A percentile compares a stretch with the other conserved stretches of the same genome.
Evolutionary conservation across 768 basidiomycete genomes (phyloP).

Genomic region (Tylopilus vinaceipallidus): DNA sequence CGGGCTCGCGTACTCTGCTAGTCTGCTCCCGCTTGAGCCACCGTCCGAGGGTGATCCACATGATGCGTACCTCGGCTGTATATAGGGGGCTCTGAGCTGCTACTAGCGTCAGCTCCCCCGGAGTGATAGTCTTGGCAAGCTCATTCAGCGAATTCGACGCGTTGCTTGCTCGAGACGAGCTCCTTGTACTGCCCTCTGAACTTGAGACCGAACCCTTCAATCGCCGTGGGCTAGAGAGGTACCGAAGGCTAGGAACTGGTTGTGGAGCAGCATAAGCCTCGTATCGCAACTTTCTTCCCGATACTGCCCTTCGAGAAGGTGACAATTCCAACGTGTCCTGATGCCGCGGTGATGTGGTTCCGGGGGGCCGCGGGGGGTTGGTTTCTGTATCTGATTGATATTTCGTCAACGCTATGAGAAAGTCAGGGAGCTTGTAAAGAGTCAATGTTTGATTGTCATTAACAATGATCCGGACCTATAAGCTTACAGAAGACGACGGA

Average conservation of each 20-base stretch:
- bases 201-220: constrained; percentile 38
- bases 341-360: constrained; percentile 10
- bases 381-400: constrained; percentile 20
- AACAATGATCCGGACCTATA: constrained; percentile 5
- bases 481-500: constrained; percentile 57
- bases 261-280: constrained; percentile 66
- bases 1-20: not conserved
- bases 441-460: constrained; percentile 4
- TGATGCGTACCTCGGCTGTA: constrained; percentile 18
- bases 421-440: constrained; percentile 63
- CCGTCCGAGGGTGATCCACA: not conserved
- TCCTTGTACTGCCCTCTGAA: constrained; percentile 31
- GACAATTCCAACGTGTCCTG: constrained; percentile 17
- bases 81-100: constrained; percentile 18
- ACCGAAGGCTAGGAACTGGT: constrained; percentile 44
- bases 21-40: constrained; percentile 15
- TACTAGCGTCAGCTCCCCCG: constrained; percentile 32
- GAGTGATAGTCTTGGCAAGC: constrained; percentile 28
- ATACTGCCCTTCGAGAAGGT: constrained; percentile 27
- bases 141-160: constrained; percentile 23
- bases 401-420: constrained; percentile 49
- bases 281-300: constrained; percentile 60
- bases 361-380: constrained; percentile 8
- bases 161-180: constrained; percentile 30
- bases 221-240: constrained; percentile 30